Evolutionary conservation across 805 yeast genomes (phyloP).

Genomic region (Candida namnaoensis): DNA sequence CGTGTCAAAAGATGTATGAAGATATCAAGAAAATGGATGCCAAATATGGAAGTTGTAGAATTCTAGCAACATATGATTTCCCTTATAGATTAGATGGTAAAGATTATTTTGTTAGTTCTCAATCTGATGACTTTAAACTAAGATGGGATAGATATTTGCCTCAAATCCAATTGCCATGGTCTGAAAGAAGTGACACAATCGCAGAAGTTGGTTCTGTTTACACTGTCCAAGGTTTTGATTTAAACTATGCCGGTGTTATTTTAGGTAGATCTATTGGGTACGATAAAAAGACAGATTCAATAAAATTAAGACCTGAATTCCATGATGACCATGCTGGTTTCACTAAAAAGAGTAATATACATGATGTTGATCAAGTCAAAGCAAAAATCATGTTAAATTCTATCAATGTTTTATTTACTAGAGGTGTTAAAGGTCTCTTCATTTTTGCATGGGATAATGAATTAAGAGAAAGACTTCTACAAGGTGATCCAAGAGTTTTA

Average conservation of each 20-base stretch:
- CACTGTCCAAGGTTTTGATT: constrained; percentile 38
- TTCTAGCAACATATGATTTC: constrained; percentile 36
- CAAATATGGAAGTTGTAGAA: constrained; percentile 30
- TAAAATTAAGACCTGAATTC: constrained; percentile 24
- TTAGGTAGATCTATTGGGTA: constrained; percentile 33
- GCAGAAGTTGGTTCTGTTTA: constrained; percentile 41
- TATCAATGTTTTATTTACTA: constrained; percentile 33
- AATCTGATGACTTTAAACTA: constrained; percentile 28
- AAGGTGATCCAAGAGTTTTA: constrained; percentile 1
- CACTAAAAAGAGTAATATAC: constrained; percentile 30
- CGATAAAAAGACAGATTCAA: constrained; percentile 24
- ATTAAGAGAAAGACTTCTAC: constrained; percentile 23
- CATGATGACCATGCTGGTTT: constrained; percentile 40
- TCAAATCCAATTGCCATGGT: constrained; percentile 31
- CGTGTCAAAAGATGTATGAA: constrained; percentile 32
- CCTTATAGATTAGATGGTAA: constrained; percentile 36
- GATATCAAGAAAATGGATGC: constrained; percentile 20
- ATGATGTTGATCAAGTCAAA: constrained; percentile 25
- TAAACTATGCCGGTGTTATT: constrained; percentile 38
- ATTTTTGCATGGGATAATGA: constrained; percentile 33
- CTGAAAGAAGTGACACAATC: constrained; percentile 34
- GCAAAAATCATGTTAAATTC: constrained; percentile 33
- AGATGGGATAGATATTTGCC: constrained; percentile 40
- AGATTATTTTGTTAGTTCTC: constrained; percentile 35
- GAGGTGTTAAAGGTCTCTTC: constrained; percentile 35